Evolutionary conservation across 331 rosid species (phyloP), one percentile per base, ranked within the genome.

Genomic region (Malus hybrid): DNA sequence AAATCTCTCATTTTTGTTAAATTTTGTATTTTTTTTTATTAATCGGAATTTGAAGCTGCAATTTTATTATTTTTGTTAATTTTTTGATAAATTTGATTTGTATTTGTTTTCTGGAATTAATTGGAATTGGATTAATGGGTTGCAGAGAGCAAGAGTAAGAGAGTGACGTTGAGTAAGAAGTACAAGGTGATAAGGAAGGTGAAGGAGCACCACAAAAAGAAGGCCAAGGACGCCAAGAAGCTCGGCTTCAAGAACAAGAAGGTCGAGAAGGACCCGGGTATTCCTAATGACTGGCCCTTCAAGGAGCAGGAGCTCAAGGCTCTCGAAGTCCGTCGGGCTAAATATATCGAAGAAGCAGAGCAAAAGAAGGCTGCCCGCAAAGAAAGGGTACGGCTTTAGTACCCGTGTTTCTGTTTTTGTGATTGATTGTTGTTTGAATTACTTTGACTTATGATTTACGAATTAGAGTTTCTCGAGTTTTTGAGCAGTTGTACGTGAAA

Each of bases 281-380:
- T 93, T 55, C 98, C 98, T 71, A 93, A 91, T 73, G 98, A 91
- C 72, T 93, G 97, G 97, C 97, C 97, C 10, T 91, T 91, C 81
- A 93, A 91, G 89, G 98, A 93, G 71, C 96, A 91, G 76, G 98
- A 93, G 86, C 91, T 93, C 27, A 87, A 91, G 81, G 88, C 91
- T n/a, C 94, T 93, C 11, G 98, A 93, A 83, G 85, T 83, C 31
- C 90, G 98, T 24, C 85, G 98, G 3, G 91, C 90, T 12, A 86
- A 87, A 2, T 88, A 78, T 64, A 59, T 91, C 18, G 89, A 90
- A 44, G 98, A 93, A 65, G 56, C 87, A 79, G 97, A 91, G 69
- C 89, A 90, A 27, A 91, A 91, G 85, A 93, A 93, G 86, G 93
- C 90, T 8, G 96, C 87, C 20, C 91, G 98, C 36, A 93, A 91